Evolutionary conservation across 495 filamentous ascomycete species (phyloP).

Genomic region (Talaromyces liani): DNA sequence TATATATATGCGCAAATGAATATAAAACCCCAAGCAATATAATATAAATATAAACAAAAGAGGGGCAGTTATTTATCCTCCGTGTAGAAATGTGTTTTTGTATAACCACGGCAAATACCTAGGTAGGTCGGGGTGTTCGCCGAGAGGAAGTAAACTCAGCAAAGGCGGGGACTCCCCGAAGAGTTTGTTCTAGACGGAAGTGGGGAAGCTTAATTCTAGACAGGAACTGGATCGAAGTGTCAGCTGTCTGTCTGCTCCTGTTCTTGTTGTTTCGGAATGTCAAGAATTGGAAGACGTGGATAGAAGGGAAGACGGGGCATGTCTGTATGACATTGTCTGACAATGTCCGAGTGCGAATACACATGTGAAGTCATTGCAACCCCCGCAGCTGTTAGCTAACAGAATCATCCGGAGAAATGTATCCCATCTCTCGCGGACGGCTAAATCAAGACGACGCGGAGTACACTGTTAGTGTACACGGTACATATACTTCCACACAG

Average conservation of each 20-base stretch:
- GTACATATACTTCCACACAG: neutral
- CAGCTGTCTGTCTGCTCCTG: neutral
- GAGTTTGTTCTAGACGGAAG: neutral
- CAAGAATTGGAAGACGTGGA: no score
- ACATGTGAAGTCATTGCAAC: neutral
- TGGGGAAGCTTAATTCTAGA: neutral
- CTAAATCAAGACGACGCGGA: neutral
- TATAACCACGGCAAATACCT: neutral
- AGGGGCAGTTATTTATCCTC: neutral
- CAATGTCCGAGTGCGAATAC: neutral
- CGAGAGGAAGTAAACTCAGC: neutral
- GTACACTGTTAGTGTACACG: neutral
- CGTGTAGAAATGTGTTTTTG: neutral
- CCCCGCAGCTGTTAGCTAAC: neutral
- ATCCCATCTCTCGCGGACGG: neutral
- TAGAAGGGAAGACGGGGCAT: no score
- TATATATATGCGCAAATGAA: no score
- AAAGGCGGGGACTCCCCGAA: conserved; percentile 3
- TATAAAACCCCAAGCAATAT: neutral
- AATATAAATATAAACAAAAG: neutral
- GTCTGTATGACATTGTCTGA: neutral
- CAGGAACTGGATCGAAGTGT: neutral
- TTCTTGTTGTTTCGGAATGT: no score
- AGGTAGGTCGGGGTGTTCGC: neutral
- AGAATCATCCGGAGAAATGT: neutral